These are phyloP conservation scores for Trichoderma parareesei DNA, from an alignment of 495 filamentous ascomycete species.

Conservation along the genomic window DNA sequence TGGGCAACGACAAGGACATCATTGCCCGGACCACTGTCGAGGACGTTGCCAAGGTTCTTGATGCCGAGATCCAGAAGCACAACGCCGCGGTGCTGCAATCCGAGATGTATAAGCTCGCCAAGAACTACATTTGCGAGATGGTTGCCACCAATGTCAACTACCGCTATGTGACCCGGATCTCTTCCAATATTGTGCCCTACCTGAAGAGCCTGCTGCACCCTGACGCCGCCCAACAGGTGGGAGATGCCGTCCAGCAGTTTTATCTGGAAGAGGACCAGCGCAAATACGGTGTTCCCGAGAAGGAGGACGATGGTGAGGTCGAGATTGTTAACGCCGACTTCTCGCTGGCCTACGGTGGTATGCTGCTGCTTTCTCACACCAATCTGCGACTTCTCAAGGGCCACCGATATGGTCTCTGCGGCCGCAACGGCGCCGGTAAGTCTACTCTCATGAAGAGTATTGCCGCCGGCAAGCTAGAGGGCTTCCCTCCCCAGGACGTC, in stretches of 20 bases:
- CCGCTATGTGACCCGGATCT: slow-evolving; percentile 66
- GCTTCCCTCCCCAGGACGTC: slow-evolving; percentile 84
- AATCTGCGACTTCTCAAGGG: slow-evolving; percentile 91
- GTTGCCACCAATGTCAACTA: slow-evolving; percentile 83
- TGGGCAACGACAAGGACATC: slow-evolving; percentile 62
- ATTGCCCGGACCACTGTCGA: slow-evolving; percentile 62
- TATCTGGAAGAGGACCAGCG: slow-evolving; percentile 76
- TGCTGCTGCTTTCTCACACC: slow-evolving; percentile 94
- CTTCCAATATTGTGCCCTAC: slow-evolving; percentile 59
- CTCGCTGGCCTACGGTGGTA: slow-evolving; percentile 95
- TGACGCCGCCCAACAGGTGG: slow-evolving; percentile 50
- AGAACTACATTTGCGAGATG: slow-evolving; percentile 74
- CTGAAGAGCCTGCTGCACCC: slow-evolving; percentile 58
- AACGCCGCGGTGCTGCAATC: slow-evolving; percentile 55
- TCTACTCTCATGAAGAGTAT: slow-evolving; percentile 98
- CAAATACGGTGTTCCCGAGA: slow-evolving; percentile 76
- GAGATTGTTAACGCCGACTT: slow-evolving; percentile 98
- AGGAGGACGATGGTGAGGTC: slow-evolving; percentile 71
- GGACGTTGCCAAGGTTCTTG: slow-evolving; percentile 67
- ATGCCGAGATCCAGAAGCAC: slow-evolving; percentile 62
- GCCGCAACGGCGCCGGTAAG: slow-evolving; percentile 95
- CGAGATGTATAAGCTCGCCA: slow-evolving; percentile 58
- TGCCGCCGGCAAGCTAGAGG: slow-evolving; percentile 89
- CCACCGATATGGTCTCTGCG: slow-evolving; percentile 93
- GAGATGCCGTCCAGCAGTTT: slow-evolving; percentile 55